Base-by-base conservation (phyloP, 331 rosid species). In the Pyracantha coccinea region DNA sequence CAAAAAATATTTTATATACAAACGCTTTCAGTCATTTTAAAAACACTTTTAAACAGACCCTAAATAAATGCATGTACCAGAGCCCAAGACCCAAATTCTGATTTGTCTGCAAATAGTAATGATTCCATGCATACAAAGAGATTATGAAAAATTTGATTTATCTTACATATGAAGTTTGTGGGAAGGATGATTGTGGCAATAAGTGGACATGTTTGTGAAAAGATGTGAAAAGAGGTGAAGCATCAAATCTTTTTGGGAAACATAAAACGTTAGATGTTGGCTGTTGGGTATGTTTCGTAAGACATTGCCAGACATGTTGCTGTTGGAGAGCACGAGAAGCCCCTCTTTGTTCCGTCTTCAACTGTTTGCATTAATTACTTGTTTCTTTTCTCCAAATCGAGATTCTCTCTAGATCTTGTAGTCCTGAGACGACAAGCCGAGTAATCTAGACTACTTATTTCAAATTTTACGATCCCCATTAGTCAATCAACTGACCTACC, bases 251-350 rank as follows among this genome's bases (percentile, higher is more conserved):
- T 62, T 35, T 29, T 14, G 9, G 13, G 1, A 38, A 38, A 9
- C 13, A 38, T 38, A 9, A 38, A 41, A 41, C 15, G 5, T 41
- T 41, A 41, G 15, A 3, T 41, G 47, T 41, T 41, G 5, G 15
- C 0, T 41, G 74, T 65, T 72, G 73, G 71, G 82, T 27, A 25
- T 67, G 50, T 52, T 58, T 65, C 19, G 45, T 19, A 27, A 47
- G n/a, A 77, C 77, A 78, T 78, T 52, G 45, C 41, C 55, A 47
- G 76, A 72, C 71, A 71, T 7, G 9, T 17, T 73, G 14, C 33
- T 63, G 41, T 52, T 52, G 50, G 33, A 52, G 20, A 55, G 77
- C 47, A 78, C 66, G 72, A 24, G 67, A 63, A n/a, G 68, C 24
- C 21, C 25, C 38, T 41, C 45, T 64, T 62, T 71, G 50, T 47